Evolutionary conservation across 208 protist species (phyloP).

Genomic region (Wallacemonas sp.): DNA sequence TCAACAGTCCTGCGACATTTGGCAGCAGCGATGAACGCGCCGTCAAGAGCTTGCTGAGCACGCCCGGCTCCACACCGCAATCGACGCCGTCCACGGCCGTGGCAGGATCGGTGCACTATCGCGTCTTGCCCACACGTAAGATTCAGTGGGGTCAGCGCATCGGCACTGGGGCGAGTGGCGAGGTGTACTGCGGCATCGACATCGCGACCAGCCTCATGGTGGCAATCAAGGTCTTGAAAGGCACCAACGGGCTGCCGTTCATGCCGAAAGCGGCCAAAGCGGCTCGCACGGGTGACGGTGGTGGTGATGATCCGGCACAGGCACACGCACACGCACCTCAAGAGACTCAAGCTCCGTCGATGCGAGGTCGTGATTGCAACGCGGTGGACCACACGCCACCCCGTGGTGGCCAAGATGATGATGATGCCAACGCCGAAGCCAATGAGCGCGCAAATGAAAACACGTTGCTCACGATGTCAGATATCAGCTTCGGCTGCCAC

Average conservation of each 20-base stretch:
- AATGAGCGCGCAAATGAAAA: slow-evolving; percentile 13
- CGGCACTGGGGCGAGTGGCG: slow-evolving; percentile 54
- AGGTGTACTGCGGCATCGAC: slow-evolving; percentile 78
- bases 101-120: slow-evolving; percentile 16
- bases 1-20: too few relatives aligned
- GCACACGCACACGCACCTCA: neutral
- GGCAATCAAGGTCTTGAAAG: slow-evolving; percentile 79
- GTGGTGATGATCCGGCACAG: too few relatives aligned
- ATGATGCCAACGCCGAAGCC: too few relatives aligned
- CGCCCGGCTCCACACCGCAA: neutral
- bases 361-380: neutral
- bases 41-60: neutral
- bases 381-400: neutral
- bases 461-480: slow-evolving; percentile 25
- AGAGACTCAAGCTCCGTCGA: neutral
- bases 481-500: slow-evolving; percentile 17
- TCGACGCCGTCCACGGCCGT: neutral
- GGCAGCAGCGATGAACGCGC: too few relatives aligned
- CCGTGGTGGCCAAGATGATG: neutral
- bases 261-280: neutral
- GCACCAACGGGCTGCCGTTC: slow-evolving; percentile 5
- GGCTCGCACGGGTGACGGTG: too few relatives aligned
- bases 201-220: slow-evolving; percentile 48
- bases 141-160: slow-evolving; percentile 66
- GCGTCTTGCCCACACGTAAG: slow-evolving; percentile 43